These are phyloP conservation scores for Kluyveromyces sp. DNA, from an alignment of 1,139 yeast species.

Conservation along the genomic window DNA sequence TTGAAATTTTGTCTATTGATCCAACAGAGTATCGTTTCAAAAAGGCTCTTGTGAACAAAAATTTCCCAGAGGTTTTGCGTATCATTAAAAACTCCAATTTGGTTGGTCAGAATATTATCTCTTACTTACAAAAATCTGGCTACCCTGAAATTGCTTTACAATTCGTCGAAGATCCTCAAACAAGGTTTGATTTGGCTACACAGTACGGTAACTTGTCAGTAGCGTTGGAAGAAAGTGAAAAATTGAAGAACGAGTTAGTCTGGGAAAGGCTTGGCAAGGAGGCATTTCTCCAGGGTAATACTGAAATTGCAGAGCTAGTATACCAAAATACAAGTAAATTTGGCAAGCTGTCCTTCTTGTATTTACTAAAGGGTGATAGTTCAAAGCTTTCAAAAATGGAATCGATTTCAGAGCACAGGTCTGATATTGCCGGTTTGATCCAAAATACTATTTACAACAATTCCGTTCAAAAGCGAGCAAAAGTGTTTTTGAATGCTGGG, in stretches of 20 bases:
- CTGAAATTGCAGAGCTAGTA: slow-evolving; percentile 76
- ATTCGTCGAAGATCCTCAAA: slow-evolving; percentile 93
- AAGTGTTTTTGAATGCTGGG: slow-evolving; percentile 70
- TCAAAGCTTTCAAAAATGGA: slow-evolving; percentile 78
- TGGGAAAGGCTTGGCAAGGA: slow-evolving; percentile 85
- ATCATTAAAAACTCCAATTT: slow-evolving; percentile 82
- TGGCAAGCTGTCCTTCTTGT: slow-evolving; percentile 84
- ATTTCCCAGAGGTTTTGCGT: slow-evolving; percentile 86
- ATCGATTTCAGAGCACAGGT: slow-evolving; percentile 81
- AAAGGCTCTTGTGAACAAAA: slow-evolving; percentile 81
- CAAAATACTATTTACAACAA: slow-evolving; percentile 78
- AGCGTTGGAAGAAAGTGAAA: slow-evolving; percentile 85
- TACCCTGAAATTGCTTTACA: slow-evolving; percentile 93
- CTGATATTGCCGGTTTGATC: slow-evolving; percentile 71
- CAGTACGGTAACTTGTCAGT: slow-evolving; percentile 85
- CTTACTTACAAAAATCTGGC: slow-evolving; percentile 90
- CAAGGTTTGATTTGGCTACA: slow-evolving; percentile 89
- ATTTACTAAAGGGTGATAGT: slow-evolving; percentile 73
- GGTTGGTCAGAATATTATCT: slow-evolving; percentile 96
- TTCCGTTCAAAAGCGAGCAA: slow-evolving; percentile 69
- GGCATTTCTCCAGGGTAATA: slow-evolving; percentile 85
- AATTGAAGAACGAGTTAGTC: slow-evolving; percentile 55
- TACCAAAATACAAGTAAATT: slow-evolving; percentile 83
- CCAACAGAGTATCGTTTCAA: slow-evolving; percentile 97
- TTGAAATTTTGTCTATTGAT: slow-evolving; percentile 72